Percentiles rank a stretch among this genome's conserved stretches.
phyloP scores from a whole-genome alignment of 2,329 filamentous ascomycete genomes.

The Penicillium sp. region DNA sequence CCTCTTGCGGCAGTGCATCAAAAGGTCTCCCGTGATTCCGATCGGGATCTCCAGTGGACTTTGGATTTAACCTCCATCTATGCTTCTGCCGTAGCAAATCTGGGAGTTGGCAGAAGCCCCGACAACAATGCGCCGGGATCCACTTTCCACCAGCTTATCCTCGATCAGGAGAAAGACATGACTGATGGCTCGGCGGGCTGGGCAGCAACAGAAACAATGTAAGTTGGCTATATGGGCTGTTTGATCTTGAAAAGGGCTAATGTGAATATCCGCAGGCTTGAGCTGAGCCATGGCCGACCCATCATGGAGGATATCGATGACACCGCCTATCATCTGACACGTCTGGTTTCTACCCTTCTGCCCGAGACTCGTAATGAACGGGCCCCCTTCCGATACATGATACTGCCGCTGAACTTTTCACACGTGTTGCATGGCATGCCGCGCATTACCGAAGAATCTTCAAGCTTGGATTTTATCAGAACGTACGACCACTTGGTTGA shows the following conservation, averaged over 20 bases:
- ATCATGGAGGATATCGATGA: conserved; percentile 41
- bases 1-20: conserved; percentile 10
- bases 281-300: conserved; percentile 31
- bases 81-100: conserved; percentile 24
- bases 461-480: conserved; percentile 25
- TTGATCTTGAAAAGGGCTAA: not conserved
- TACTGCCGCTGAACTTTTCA: conserved; percentile 24
- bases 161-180: conserved; percentile 20
- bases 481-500: conserved; percentile 41
- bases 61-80: conserved; percentile 35
- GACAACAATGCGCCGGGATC: not conserved
- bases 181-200: conserved; percentile 8
- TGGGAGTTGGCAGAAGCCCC: conserved; percentile 2
- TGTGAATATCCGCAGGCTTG: conserved; percentile 33
- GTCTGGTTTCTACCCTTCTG: conserved; percentile 26
- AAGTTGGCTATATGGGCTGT: conserved; percentile 11
- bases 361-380: conserved; percentile 4
- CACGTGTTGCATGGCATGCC: conserved; percentile 16
- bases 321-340: conserved; percentile 32
- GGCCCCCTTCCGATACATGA: conserved; percentile 17
- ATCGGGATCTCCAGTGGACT: conserved; percentile 30
- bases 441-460: conserved; percentile 2
- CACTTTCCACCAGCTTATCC: conserved; percentile 29
- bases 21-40: conserved; percentile 12
- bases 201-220: conserved; percentile 34